phyloP scores from a whole-genome alignment of 2,329 filamentous ascomycete genomes.

The Paracamarosporium sp. region DNA sequence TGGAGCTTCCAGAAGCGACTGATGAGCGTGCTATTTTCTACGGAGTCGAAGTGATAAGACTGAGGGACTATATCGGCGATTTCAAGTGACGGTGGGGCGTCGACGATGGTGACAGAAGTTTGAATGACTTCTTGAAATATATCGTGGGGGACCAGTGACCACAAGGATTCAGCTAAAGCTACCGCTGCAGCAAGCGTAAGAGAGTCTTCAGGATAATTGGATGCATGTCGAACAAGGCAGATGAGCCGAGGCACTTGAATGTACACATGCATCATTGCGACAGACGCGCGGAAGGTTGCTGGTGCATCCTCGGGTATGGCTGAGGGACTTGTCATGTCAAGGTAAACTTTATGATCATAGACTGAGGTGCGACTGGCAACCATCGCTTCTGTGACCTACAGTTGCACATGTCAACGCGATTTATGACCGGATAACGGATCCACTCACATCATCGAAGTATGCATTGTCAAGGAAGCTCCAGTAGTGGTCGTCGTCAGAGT shows the following conservation, averaged over 20 bases:
- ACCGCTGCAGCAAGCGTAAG: constrained; percentile 27
- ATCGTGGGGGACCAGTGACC: constrained; percentile 22
- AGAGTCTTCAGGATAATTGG: constrained; percentile 25
- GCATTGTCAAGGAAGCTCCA: constrained; percentile 42
- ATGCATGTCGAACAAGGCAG: constrained; percentile 26
- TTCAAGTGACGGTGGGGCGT: constrained; percentile 17
- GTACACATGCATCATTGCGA: constrained; percentile 37
- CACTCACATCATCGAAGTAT: constrained; percentile 41
- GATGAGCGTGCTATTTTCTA: constrained; percentile 30
- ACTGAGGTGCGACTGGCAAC: constrained; percentile 33
- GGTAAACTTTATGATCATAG: constrained; percentile 37
- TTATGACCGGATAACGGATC: neutral
- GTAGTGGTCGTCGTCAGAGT: constrained; percentile 34
- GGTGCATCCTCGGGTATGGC: constrained; percentile 7
- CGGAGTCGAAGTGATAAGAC: constrained; percentile 26
- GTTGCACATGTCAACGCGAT: constrained; percentile 10
- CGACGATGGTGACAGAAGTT: constrained; percentile 16
- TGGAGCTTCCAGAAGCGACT: constrained; percentile 37
- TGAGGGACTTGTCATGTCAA: constrained; percentile 30
- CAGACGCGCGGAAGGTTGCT: constrained; percentile 24
- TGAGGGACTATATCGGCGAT: constrained; percentile 28
- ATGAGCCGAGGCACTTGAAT: constrained; percentile 36
- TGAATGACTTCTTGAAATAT: constrained; percentile 24
- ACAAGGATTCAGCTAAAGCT: constrained; percentile 28
- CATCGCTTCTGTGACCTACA: constrained; percentile 38